Base-by-base conservation (phyloP, 352 stramenopile species). In the Pythium sp. region DNA sequence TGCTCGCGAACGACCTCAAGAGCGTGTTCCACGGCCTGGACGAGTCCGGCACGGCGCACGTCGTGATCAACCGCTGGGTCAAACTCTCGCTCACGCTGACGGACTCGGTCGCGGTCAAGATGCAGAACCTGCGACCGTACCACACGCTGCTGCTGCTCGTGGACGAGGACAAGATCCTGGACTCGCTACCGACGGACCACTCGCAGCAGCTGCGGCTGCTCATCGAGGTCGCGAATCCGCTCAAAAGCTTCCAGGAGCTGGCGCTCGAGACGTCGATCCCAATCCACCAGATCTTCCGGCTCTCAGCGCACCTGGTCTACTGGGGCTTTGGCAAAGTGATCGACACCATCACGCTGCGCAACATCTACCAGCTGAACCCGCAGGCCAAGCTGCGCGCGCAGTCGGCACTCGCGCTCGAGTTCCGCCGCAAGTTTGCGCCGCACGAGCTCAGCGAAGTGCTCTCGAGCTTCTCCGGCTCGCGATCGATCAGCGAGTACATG, bases 191-290 rank as follows among this genome's bases (percentile, higher is more conserved):
- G 8, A 63, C 74, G n/a, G 89, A 95, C 62, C 77, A 91, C 62
- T 90, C 89, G n/a, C 80, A 88, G 24, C 89, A 96, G 69, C 71
- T 96, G 2, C 74, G 77, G 28, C 71, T 84, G 34, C 69, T 96
- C 26, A 86, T 96, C 32, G 72, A 89, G 28, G 83, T 73, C 15
- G 83, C 87, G 53, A 96, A 93, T 60, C 87, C 87, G 34, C 79
- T 96, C 18, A 91, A 91, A 66, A 93, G 82, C 65, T 96, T 96
- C 65, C 86, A 93, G 66, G 87, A 96, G 57, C 74, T 96, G 38
- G 75, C 86, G 8, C 71, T 93, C 5, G 87, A 96, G 64, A 91
- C 87, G 34, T 81, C 75, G 14, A 78, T 94, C 7, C 82, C 87
- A 0, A 86, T 95, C 67, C 84, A 93, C 47, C 89, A 95, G 43